Evolutionary conservation across 345 rosid genomes (phyloP).

Genomic region (Camelina hispida): DNA sequence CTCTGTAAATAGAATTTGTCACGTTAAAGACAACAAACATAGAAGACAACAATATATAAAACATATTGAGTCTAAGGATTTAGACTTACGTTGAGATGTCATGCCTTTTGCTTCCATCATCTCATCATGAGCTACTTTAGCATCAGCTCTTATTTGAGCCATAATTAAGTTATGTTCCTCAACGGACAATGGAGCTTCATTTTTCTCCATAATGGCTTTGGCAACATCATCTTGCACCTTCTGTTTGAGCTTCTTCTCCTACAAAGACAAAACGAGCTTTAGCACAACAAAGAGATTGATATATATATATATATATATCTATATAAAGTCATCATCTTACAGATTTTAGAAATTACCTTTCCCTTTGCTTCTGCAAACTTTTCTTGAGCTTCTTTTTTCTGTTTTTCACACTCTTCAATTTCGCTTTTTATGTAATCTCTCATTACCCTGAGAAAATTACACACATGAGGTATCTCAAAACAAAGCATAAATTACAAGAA

Average conservation of each 20-base stretch:
- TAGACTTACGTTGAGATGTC: constrained; percentile 54
- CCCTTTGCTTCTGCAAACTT: constrained; percentile 52
- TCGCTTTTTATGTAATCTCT: constrained; percentile 18
- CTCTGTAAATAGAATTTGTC: constrained; percentile 37
- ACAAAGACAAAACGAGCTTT: constrained; percentile 2
- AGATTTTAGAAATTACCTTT: constrained; percentile 4
- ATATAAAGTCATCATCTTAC: background rate
- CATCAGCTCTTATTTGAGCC: constrained; percentile 59
- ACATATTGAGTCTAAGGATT: background rate
- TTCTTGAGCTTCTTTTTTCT: constrained; percentile 4
- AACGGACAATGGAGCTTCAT: constrained; percentile 59
- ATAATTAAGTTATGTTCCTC: constrained; percentile 62
- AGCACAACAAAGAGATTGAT: background rate
- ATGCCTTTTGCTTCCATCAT: constrained; percentile 53
- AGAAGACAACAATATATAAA: background rate
- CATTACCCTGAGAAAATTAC: background rate
- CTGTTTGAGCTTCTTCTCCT: constrained; percentile 70
- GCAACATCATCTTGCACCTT: constrained; percentile 63
- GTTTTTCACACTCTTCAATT: background rate
- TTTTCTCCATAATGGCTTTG: constrained; percentile 58
- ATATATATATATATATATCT: background rate
- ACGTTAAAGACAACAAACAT: background rate
- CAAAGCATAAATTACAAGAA: constrained; percentile 5
- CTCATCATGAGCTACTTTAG: constrained; percentile 64
- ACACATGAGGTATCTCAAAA: background rate